Base-by-base conservation (phyloP, 208 protist genomes). In the Crithidia sp. region DNA sequence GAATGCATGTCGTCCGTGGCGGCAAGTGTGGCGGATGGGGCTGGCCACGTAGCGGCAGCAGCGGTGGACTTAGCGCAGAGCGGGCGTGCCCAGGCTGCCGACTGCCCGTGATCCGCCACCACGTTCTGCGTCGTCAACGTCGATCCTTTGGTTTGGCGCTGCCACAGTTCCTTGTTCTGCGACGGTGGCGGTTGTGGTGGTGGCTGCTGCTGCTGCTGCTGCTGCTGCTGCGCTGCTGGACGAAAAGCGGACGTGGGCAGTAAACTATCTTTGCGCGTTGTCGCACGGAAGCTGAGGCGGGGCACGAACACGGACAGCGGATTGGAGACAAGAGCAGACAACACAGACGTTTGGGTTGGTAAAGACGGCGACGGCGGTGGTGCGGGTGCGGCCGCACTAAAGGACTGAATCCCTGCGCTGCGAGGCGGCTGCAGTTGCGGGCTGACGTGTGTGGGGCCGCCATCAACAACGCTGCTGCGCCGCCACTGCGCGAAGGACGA, bases 81-180 rank as follows among this genome's bases (percentile, higher is more conserved):
- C 28, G 28, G 28, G 28, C 28, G 28, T 28, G 28, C 28, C 28
- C 28, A 28, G 28, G 28, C 28, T 28, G 28, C 28, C 28, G 28
- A 28, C 28, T 28, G 52, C 12, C 40, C n/a, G 52, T 59, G 54
- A 10, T 68, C 64, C 2, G 64, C 64, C 8, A 67, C 36, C 1
- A 67, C 62, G 49, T 56, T 17, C 28, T 43, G 2, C 5, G 37
- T 4, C 39, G 49, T n/a, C 16, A n/a, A 43, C 40, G 39, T n/a
- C 13, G 49, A 40, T 37, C 2, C 64, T 39, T 39, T 50, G 28
- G 16, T 55, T 39, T 50, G 36, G 39, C 40, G 70, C 37, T 45
- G 9, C 62, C 71, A 77, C 55, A 71, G 45, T 2, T 62, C n/a
- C 28, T 16, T 65, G 56, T 65, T 70, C 45, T 58, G 63, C 14